Conservation (phyloP, 2,329 filamentous ascomycete genomes). For the Leptographium procerum region DNA sequence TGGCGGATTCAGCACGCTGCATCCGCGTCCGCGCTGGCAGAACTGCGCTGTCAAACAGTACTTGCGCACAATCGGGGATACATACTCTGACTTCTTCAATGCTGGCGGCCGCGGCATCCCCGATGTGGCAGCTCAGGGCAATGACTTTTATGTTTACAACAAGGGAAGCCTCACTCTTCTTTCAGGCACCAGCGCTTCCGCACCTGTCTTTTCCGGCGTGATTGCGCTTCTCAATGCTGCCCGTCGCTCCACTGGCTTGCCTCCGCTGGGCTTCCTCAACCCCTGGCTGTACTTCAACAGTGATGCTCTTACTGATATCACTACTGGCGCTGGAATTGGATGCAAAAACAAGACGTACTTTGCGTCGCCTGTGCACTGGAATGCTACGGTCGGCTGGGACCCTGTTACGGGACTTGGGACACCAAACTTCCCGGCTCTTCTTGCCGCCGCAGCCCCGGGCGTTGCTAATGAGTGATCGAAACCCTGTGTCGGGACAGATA, state of each 20-base stretch:
- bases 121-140: slow-evolving; percentile 44
- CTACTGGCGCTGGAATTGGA: slow-evolving; percentile 14
- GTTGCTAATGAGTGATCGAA: not conserved
- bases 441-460: slow-evolving; percentile 5
- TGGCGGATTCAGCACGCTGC: slow-evolving; percentile 37
- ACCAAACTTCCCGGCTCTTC: slow-evolving; percentile 13
- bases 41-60: slow-evolving; percentile 24
- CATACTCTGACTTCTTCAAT: slow-evolving; percentile 34
- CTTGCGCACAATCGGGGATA: slow-evolving; percentile 26
- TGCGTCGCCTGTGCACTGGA: slow-evolving; percentile 13
- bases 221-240: slow-evolving; percentile 33
- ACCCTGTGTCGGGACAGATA: too few species aligned
- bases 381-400: slow-evolving; percentile 22
- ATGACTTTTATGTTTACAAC: slow-evolving; percentile 17
- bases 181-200: slow-evolving; percentile 24
- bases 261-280: slow-evolving; percentile 33
- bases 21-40: slow-evolving; percentile 30
- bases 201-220: slow-evolving; percentile 29
- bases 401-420: slow-evolving; percentile 21
- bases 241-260: slow-evolving; percentile 21
- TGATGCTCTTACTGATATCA: slow-evolving; percentile 18
- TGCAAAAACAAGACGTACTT: slow-evolving; percentile 13
- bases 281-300: slow-evolving; percentile 25
- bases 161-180: slow-evolving; percentile 6
- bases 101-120: slow-evolving; percentile 31